Evolutionary conservation across 768 basidiomycete genomes (phyloP).

Genomic region (Ramaria sp.): DNA sequence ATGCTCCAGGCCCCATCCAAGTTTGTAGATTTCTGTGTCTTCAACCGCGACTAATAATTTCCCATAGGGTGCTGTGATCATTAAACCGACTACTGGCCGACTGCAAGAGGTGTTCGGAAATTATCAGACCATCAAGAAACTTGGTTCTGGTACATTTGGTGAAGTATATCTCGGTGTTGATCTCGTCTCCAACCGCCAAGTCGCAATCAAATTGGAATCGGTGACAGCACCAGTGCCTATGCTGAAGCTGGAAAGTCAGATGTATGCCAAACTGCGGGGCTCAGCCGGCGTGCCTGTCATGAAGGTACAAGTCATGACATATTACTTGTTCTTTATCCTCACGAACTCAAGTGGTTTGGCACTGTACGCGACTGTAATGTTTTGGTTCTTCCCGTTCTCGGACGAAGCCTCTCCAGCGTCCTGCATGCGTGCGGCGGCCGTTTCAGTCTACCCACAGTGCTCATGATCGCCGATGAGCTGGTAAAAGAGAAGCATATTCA

Average conservation of each 20-base stretch:
- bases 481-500: background rate
- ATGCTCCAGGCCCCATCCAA: background rate
- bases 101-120: conserved; percentile 4
- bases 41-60: background rate
- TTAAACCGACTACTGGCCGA: background rate
- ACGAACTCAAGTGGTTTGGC: conserved; percentile 1
- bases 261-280: conserved; percentile 19
- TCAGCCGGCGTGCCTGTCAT: conserved; percentile 23
- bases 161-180: conserved; percentile 96
- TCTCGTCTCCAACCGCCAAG: conserved; percentile 8
- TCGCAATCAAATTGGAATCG: conserved; percentile 8
- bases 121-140: conserved; percentile 8
- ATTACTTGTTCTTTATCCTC: background rate
- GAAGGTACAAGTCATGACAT: background rate
- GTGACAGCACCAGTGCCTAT: background rate
- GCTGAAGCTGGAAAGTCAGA: conserved; percentile 3
- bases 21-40: background rate
- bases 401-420: conserved; percentile 7
- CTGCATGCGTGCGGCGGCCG: conserved; percentile 3
- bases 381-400: conserved; percentile 5
- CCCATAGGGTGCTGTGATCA: background rate
- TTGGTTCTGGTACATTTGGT: conserved; percentile 90
- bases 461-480: conserved; percentile 9
- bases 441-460: conserved; percentile 7
- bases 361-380: conserved; percentile 7